Base-by-base conservation (phyloP, 331 rosid species). In the Acacia concinna region DNA sequence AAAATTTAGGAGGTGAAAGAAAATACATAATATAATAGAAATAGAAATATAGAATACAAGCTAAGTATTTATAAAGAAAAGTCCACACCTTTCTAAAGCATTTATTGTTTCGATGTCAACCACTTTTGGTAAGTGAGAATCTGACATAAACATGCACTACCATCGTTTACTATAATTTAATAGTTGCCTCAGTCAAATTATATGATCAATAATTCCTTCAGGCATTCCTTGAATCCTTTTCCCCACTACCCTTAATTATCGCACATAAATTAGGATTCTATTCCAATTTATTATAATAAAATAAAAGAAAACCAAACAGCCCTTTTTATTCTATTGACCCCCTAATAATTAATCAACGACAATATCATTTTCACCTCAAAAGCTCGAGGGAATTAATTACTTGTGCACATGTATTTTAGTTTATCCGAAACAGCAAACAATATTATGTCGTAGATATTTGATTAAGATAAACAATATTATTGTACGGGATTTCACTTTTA, bases 131-230 rank as follows among this genome's bases (percentile, higher is more conserved):
- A 27, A 27, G 20, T 1, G 66, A 59, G 66, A 59, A 13, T 62
- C 23, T 31, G 68, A 23, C 23, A 31, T 15, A 52, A 20, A 43
- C 54, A 21, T 71, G 73, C 83, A 46, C 56, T 71, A 25, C 18
- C 66, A 62, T 63, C 67, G 18, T 75, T 34, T 63, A 56, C 18
- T 18, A 18, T 30, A 62, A 43, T 21, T n/a, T n/a, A n/a, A 47
- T 25, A 47, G 31, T 80, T 64, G 68, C 37, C 37, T 30, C 4
- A 38, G 74, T 80, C 79, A 80, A 80, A 51, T 37, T 51, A 28
- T 43, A 49, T 41, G 17, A 14, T 46, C 75, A 21, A 1, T 8
- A 21, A 54, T 54, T 54, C 14, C 28, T 44, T 62, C 56, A 44
- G 31, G 43, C 65, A 34, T 60, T 71, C 40, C 8, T 34, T 65